Conservation (phyloP, 192 early-diverging fungal species). For the Rhizoclosmatium globosum region DNA sequence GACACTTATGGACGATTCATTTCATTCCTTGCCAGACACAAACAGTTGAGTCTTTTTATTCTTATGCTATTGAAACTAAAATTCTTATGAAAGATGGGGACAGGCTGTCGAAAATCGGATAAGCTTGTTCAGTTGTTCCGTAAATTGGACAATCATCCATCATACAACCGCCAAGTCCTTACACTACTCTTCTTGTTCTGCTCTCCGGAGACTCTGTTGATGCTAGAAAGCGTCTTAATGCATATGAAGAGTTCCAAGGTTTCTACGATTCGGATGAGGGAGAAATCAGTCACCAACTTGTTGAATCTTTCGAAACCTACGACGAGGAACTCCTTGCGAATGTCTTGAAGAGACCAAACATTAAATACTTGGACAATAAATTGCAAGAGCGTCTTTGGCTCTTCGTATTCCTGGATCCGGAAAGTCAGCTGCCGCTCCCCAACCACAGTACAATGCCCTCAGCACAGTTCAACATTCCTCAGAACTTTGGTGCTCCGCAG, state of each 20-base stretch:
- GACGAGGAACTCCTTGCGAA: slow-evolving; percentile 67
- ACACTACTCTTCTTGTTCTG: slow-evolving; percentile 71
- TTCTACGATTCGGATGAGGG: slow-evolving; percentile 74
- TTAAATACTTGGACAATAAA: slow-evolving; percentile 75
- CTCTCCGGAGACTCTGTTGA: slow-evolving; percentile 78
- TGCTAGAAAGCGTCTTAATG: slow-evolving; percentile 67
- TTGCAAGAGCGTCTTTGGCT: slow-evolving; percentile 20
- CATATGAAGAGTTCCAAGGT: slow-evolving; percentile 63
- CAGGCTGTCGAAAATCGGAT: slow-evolving; percentile 67
- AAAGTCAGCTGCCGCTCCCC: background rate
- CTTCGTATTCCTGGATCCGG: slow-evolving; percentile 38
- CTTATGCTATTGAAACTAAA: slow-evolving; percentile 34
- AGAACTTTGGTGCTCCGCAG: background rate
- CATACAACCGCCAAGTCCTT: slow-evolving; percentile 69
- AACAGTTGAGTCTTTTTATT: slow-evolving; percentile 50
- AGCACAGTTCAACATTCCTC: background rate
- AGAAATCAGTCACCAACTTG: slow-evolving; percentile 60
- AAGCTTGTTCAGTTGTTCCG: slow-evolving; percentile 58
- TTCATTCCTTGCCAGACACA: slow-evolving; percentile 60
- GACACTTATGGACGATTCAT: slow-evolving; percentile 75
- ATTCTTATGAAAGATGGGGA: slow-evolving; percentile 55
- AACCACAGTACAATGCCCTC: background rate
- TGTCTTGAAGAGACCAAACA: slow-evolving; percentile 58
- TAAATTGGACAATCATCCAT: slow-evolving; percentile 62
- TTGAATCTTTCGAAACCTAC: slow-evolving; percentile 71